phyloP scores from a whole-genome alignment of 2,329 filamentous ascomycete genomes.

The Colletotrichum eremochloae region DNA sequence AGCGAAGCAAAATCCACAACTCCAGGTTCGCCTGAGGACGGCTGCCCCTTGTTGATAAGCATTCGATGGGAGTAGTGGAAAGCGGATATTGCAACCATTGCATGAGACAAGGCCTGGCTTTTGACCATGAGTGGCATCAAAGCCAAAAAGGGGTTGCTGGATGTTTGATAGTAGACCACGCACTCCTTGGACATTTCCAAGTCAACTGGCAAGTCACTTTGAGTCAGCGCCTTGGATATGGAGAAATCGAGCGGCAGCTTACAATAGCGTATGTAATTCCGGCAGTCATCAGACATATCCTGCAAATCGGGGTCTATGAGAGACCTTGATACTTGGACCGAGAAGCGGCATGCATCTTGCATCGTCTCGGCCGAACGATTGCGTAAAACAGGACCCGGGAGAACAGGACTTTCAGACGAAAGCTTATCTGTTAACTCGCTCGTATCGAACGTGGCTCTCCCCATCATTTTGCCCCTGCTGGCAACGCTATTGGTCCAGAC shows the following conservation, averaged over 20 bases:
- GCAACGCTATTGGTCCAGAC: conserved; percentile 37
- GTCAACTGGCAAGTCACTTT: conserved; percentile 18
- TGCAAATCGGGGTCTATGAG: conserved; percentile 29
- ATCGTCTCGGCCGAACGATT: background rate
- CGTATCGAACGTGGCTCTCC: conserved; percentile 9
- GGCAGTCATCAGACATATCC: conserved; percentile 20
- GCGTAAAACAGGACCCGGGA: background rate
- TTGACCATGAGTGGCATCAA: conserved; percentile 29
- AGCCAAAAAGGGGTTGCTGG: conserved; percentile 35
- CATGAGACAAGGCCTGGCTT: conserved; percentile 25
- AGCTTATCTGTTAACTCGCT: background rate
- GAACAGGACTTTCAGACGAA: background rate
- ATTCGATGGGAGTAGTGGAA: conserved; percentile 36
- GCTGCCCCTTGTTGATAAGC: conserved; percentile 15
- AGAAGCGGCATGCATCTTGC: background rate
- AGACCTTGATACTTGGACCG: background rate
- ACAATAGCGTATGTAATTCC: conserved; percentile 39
- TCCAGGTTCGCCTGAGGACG: background rate
- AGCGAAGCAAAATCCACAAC: background rate
- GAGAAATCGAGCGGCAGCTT: background rate
- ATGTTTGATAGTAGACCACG: conserved; percentile 35
- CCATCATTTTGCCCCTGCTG: conserved; percentile 34
- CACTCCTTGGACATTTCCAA: conserved; percentile 36
- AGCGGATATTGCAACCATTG: conserved; percentile 32
- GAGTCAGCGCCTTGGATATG: background rate